Percentiles rank a stretch among this genome's conserved stretches.
Conservation (phyloP, 1,284 basidiomycete species). For the Farysia itapuensis region DNA sequence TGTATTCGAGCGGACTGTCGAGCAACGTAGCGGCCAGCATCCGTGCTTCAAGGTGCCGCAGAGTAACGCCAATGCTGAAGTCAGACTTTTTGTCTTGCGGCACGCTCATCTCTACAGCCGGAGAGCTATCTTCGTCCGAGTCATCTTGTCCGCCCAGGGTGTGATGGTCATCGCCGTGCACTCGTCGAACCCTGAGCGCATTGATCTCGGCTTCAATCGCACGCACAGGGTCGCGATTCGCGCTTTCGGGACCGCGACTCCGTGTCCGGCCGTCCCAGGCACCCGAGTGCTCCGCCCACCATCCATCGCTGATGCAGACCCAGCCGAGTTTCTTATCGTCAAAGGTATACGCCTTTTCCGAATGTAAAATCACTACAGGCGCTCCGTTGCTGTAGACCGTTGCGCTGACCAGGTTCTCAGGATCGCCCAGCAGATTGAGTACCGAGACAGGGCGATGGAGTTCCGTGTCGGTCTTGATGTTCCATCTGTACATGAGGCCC, state of each 20-base stretch:
- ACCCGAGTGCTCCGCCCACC: slow-evolving; percentile 46
- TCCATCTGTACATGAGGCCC: slow-evolving; percentile 50
- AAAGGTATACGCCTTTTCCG: slow-evolving; percentile 48
- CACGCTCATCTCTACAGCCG: slow-evolving; percentile 28
- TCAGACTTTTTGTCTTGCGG: slow-evolving; percentile 35
- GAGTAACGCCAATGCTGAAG: slow-evolving; percentile 39
- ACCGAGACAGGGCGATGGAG: slow-evolving; percentile 39
- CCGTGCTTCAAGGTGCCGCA: slow-evolving; percentile 55
- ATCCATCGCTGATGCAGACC: slow-evolving; percentile 45
- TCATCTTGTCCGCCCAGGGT: slow-evolving; percentile 22
- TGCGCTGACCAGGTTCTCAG: slow-evolving; percentile 35
- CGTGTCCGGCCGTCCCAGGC: slow-evolving; percentile 49
- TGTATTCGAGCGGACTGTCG: slow-evolving; percentile 52
- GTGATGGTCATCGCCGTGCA: slow-evolving; percentile 25
- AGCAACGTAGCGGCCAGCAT: slow-evolving; percentile 51
- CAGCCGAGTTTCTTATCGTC: slow-evolving; percentile 44
- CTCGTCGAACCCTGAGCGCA: slow-evolving; percentile 34
- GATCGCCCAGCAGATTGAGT: slow-evolving; percentile 34
- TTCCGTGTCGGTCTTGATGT: slow-evolving; percentile 33
- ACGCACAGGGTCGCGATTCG: slow-evolving; percentile 42
- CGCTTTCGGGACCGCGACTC: slow-evolving; percentile 31
- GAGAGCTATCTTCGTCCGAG: slow-evolving; percentile 17
- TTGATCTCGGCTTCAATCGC: slow-evolving; percentile 51
- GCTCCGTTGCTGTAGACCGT: slow-evolving; percentile 49
- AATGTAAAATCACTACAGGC: slow-evolving; percentile 61